Conservation (phyloP, 2,329 filamentous ascomycete genomes). For the Teratosphaeria destructans region DNA sequence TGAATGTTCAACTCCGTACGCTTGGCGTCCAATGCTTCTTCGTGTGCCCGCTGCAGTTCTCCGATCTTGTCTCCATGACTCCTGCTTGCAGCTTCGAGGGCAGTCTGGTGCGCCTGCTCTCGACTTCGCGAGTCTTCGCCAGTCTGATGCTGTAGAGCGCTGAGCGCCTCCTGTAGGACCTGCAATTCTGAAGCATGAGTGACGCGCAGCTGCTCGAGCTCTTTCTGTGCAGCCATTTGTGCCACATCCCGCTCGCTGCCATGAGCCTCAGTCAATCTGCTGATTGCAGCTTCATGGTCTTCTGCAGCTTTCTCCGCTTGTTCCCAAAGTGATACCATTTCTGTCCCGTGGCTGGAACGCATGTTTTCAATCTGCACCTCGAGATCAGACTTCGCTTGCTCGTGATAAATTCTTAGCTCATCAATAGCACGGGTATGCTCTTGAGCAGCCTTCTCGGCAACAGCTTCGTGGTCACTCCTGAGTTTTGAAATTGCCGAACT, state of each 20-base stretch:
- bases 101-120: background rate
- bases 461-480: background rate
- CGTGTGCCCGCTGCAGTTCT: background rate
- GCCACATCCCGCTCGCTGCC: background rate
- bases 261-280: slow-evolving; percentile 1
- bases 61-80: background rate
- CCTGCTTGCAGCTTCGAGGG: background rate
- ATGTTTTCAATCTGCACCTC: slow-evolving; percentile 2
- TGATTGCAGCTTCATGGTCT: slow-evolving; percentile 3
- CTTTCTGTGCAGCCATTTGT: slow-evolving; percentile 1
- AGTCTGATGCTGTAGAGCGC: slow-evolving; percentile 1
- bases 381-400: background rate
- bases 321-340: background rate
- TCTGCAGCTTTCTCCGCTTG: background rate
- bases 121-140: background rate
- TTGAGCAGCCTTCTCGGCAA: background rate
- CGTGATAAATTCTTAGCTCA: background rate
- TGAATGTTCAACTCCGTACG: background rate
- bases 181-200: slow-evolving; percentile 1
- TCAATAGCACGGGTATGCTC: background rate
- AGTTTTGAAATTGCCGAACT: background rate
- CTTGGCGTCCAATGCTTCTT: background rate
- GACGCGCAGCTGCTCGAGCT: slow-evolving; percentile 2
- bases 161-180: slow-evolving; percentile 2
- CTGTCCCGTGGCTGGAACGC: background rate